Evolutionary conservation across 2,329 filamentous ascomycete genomes (phyloP), one percentile per base, ranked within the genome.

Genomic region (Colletotrichum sp.): DNA sequence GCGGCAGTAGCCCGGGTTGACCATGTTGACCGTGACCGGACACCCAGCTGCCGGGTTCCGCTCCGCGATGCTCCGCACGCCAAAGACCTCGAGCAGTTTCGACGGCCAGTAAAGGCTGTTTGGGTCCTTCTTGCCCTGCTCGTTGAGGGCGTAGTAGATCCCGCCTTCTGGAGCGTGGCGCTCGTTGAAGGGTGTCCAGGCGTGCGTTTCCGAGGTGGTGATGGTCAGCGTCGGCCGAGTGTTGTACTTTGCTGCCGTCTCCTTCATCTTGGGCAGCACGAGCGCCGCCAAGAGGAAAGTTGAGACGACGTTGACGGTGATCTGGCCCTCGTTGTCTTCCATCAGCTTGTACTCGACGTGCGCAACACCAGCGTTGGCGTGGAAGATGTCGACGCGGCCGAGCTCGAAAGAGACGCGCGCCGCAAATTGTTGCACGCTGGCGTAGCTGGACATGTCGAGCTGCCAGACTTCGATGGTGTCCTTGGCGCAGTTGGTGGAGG

Each of bases 1-100:
- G 55, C 89, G 84, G 79, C 90, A 91, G 34, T 89, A 82, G 2
- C 90, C 90, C 0, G 90, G 90, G 71, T 89, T 90, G 25, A 89
- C 76, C 75, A 84, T 84, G 78, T 90, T 91, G 72, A 92, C 78
- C 2, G 86, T 86, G 52, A 91, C 87, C 13, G 81, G 79, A 56
- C 52, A 80, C 76, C 13, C 75, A 3, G 65, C 8, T 3, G 72
- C 55, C 10, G 76, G 71, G 27, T 67, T 61, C 22, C 61, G 8
- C 25, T 76, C 69, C 8, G 79, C 80, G 34, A 82, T 66, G 56
- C 70, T 73, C 16, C 80, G 79, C 58, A 82, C 79, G 43, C 66
- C 66, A 8, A 82, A 75, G 5, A 85, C 68, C n/a, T 79, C 78
- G 6, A 85, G 77, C 2, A 85, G 77, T 73, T 85, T 85, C 15